Percentiles rank a stretch among this genome's conserved stretches.
phyloP scores from a whole-genome alignment of 495 filamentous ascomycete species.

The Xylaria intraflava region DNA sequence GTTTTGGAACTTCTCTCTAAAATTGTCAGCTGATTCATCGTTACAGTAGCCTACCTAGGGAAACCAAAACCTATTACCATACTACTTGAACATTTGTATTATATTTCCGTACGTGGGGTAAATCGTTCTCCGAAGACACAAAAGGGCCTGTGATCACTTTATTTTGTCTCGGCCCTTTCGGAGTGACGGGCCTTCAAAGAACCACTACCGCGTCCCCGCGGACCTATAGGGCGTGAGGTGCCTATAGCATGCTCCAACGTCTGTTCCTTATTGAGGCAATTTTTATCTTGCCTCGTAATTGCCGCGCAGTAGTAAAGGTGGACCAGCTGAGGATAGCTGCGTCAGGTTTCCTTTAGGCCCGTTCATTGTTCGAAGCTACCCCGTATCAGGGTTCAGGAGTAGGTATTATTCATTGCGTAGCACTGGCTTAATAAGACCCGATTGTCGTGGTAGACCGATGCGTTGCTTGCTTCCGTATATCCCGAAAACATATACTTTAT shows the following conservation, averaged over 20 bases:
- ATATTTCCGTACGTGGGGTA: background rate
- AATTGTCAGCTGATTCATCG: too few relatives aligned
- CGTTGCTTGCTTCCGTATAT: too few relatives aligned
- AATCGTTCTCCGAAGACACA: background rate
- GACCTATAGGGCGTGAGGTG: slow-evolving; percentile 5
- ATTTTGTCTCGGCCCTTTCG: slow-evolving; percentile 9
- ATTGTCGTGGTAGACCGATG: too few relatives aligned
- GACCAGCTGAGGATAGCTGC: background rate
- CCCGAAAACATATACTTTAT: too few relatives aligned
- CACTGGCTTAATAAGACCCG: too few relatives aligned
- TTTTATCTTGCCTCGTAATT: background rate
- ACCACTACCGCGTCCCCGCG: background rate
- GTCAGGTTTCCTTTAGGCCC: slow-evolving; percentile 5
- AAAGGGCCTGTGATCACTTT: background rate
- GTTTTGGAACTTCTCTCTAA: too few relatives aligned
- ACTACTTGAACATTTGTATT: too few relatives aligned
- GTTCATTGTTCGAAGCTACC: background rate
- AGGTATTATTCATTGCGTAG: too few relatives aligned
- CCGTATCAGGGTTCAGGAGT: too few relatives aligned
- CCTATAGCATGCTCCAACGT: background rate
- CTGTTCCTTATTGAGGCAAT: slow-evolving; percentile 11
- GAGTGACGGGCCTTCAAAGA: slow-evolving; percentile 5
- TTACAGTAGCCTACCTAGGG: too few relatives aligned
- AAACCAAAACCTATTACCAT: too few relatives aligned
- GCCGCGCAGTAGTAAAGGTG: background rate